A percentile compares a stretch with the other conserved stretches of the same genome.
These are phyloP conservation scores for Torulaspora pretoriensis DNA, from an alignment of 1,139 yeast genomes.

Conservation along the genomic window DNA sequence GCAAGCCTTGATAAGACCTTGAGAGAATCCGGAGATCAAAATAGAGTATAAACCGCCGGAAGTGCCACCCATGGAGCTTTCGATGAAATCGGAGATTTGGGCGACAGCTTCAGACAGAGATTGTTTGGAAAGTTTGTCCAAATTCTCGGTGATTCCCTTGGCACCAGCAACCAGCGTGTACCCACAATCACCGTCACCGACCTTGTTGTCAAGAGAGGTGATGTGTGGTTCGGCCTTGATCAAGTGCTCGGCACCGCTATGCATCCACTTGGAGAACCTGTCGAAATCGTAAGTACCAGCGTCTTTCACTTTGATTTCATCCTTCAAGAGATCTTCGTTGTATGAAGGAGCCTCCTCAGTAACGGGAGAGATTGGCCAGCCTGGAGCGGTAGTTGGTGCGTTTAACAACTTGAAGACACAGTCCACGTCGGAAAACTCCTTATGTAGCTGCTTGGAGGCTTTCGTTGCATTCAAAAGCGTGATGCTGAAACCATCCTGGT, in stretches of 20 bases:
- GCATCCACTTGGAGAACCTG: conserved; percentile 38
- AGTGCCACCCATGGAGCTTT: conserved; percentile 93
- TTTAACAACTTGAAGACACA: conserved; percentile 52
- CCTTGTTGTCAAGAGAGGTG: conserved; percentile 79
- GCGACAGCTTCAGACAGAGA: conserved; percentile 54
- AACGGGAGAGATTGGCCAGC: conserved; percentile 53
- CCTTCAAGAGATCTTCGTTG: conserved; percentile 39
- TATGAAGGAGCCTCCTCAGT: conserved; percentile 32
- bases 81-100: conserved; percentile 70
- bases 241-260: conserved; percentile 49
- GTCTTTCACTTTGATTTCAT: conserved; percentile 40
- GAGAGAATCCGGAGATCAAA: conserved; percentile 63
- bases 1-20: conserved; percentile 41
- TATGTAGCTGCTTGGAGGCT: conserved; percentile 38
- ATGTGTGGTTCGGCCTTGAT: conserved; percentile 67
- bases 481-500: conserved; percentile 86
- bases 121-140: conserved; percentile 45
- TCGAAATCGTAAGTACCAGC: conserved; percentile 39
- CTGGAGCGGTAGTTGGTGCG: conserved; percentile 71
- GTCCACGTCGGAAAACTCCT: conserved; percentile 40
- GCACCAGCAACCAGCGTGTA: conserved; percentile 85
- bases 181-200: conserved; percentile 98
- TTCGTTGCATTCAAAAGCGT: conserved; percentile 66
- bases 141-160: conserved; percentile 56
- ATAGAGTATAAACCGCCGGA: conserved; percentile 92